Conservation (phyloP, 768 basidiomycete species). For the Baorangia bicolor region DNA sequence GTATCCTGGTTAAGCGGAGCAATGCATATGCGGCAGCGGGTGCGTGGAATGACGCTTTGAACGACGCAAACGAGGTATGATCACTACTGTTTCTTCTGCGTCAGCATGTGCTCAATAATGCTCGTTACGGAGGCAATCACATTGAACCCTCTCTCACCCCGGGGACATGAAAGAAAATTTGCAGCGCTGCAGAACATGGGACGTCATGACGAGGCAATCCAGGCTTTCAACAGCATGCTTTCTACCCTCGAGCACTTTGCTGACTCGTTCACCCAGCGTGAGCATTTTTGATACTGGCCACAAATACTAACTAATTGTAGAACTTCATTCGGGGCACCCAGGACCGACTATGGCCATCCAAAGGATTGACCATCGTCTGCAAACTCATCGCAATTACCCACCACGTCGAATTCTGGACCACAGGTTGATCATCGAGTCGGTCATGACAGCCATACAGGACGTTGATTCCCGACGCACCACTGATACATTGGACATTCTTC, state of each 20-base stretch:
- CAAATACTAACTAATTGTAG: not conserved
- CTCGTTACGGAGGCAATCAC: not conserved
- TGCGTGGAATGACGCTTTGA: not conserved
- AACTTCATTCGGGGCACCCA: not conserved
- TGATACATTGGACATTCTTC: not conserved
- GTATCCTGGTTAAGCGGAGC: not conserved
- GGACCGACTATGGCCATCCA: not conserved
- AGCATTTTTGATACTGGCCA: not conserved
- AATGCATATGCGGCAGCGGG: not conserved
- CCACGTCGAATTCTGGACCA: not conserved
- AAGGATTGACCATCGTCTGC: too few species aligned
- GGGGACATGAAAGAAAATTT: constrained; percentile 1
- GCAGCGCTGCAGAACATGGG: constrained; percentile 10
- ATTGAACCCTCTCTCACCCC: not conserved
- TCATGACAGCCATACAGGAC: not conserved
- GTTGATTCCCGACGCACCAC: not conserved
- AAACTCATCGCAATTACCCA: not conserved
- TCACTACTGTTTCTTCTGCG: not conserved
- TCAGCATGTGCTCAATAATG: not conserved
- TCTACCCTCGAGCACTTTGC: not conserved
- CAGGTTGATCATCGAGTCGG: not conserved
- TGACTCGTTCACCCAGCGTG: not conserved
- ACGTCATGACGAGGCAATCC: not conserved
- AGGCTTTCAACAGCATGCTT: not conserved
- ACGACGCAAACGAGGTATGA: not conserved